Evolutionary conservation across 2,329 filamentous ascomycete genomes (phyloP).

Genomic region (Blumeria hordei): DNA sequence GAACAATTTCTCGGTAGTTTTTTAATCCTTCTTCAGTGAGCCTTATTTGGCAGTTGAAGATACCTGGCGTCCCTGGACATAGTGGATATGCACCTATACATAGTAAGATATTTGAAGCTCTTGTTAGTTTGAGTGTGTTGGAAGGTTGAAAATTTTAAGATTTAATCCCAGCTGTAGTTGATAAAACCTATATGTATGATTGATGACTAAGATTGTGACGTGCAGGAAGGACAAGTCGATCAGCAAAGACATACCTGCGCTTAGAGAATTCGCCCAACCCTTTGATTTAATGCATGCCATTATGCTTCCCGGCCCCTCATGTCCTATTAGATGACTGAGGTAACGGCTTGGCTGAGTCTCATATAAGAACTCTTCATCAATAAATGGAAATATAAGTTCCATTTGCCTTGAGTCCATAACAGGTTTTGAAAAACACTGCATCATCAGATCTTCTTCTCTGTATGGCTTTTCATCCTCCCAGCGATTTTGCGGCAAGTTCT

Average conservation of each 20-base stretch:
- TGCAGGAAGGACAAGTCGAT: too few relatives aligned
- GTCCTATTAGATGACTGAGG: constrained; percentile 47
- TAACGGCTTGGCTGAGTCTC: constrained; percentile 46
- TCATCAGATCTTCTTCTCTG: constrained; percentile 32
- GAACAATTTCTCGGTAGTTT: constrained; percentile 38
- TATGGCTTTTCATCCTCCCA: constrained; percentile 41
- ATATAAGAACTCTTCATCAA: constrained; percentile 42
- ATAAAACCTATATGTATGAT: too few relatives aligned
- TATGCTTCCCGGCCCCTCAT: constrained; percentile 52
- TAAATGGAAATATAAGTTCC: constrained; percentile 43
- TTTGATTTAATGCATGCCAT: constrained; percentile 48
- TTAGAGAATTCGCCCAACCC: constrained; percentile 45
- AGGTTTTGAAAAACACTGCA: constrained; percentile 45
- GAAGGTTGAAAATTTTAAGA: neutral
- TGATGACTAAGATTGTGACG: too few relatives aligned
- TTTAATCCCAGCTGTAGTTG: too few relatives aligned
- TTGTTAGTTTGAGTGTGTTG: neutral
- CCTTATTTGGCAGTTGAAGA: constrained; percentile 40
- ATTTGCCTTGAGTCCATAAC: constrained; percentile 45
- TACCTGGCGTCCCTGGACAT: constrained; percentile 36
- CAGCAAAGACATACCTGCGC: constrained; percentile 19
- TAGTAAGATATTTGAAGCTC: neutral
- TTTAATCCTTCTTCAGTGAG: constrained; percentile 36
- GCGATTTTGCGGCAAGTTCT: constrained; percentile 36
- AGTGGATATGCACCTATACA: constrained; percentile 30